These are phyloP conservation scores for Trichoderma polysporum DNA, from an alignment of 2,329 filamentous ascomycete species.

Conservation along the genomic window DNA sequence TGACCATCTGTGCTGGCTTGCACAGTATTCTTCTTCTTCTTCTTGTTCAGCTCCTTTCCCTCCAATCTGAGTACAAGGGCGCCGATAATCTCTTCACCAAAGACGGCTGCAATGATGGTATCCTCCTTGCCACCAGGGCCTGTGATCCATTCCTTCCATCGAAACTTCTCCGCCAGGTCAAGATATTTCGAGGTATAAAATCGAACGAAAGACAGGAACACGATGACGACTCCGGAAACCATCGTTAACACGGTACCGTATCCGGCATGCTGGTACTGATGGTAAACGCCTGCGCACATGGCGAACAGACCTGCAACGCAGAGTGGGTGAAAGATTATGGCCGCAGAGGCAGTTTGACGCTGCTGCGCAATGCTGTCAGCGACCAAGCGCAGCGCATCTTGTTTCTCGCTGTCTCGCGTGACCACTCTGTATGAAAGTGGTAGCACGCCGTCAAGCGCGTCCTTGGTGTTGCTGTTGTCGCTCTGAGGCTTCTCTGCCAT, in stretches of 20 bases:
- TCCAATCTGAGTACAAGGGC: constrained; percentile 66
- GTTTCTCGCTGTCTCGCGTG: constrained; percentile 55
- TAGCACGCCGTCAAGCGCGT: constrained; percentile 44
- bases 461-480: not conserved
- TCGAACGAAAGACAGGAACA: constrained; percentile 60
- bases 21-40: not conserved
- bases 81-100: constrained; percentile 67
- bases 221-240: constrained; percentile 60
- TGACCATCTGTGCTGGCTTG: constrained; percentile 47
- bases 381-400: constrained; percentile 68
- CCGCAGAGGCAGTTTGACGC: constrained; percentile 63
- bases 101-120: constrained; percentile 61
- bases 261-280: constrained; percentile 35
- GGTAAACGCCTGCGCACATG: constrained; percentile 43
- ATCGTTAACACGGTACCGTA: constrained; percentile 54
- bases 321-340: constrained; percentile 63
- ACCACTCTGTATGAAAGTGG: constrained; percentile 61
- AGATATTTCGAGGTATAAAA: constrained; percentile 63
- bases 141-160: constrained; percentile 59
- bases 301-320: constrained; percentile 46
- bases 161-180: constrained; percentile 59
- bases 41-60: not conserved
- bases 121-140: constrained; percentile 44
- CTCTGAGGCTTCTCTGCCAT: constrained; percentile 10
- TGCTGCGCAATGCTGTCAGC: constrained; percentile 83